Conservation (phyloP, 2,329 filamentous ascomycete genomes). For the Sarocladiaceae sp. region DNA sequence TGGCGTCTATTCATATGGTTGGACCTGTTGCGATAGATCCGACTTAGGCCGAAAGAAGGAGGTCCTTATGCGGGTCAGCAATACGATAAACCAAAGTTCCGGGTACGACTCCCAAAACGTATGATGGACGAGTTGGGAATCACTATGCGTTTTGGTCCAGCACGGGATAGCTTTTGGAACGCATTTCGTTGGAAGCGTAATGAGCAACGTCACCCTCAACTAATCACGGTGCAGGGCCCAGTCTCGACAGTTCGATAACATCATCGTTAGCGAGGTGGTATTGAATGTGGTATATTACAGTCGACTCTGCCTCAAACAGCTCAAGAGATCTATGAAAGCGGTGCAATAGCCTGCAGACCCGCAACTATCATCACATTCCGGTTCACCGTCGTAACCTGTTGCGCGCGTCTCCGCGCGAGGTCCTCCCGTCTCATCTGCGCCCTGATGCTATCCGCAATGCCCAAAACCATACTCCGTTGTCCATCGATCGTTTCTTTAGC, state of each 20-base stretch:
- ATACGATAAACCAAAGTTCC: background rate
- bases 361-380: too few relatives aligned
- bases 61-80: constrained; percentile 1
- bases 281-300: constrained; percentile 7
- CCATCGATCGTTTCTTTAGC: constrained; percentile 36
- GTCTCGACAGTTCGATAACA: too few relatives aligned
- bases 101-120: background rate
- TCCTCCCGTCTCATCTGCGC: background rate
- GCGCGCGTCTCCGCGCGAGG: background rate
- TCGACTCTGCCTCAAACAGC: constrained; percentile 1
- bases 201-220: too few relatives aligned
- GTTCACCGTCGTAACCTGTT: background rate
- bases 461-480: background rate
- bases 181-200: background rate
- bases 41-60: constrained; percentile 5
- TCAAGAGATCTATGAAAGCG: background rate
- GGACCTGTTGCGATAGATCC: too few relatives aligned
- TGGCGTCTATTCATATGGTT: too few relatives aligned
- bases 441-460: background rate
- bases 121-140: too few relatives aligned
- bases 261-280: background rate
- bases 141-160: background rate
- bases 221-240: too few relatives aligned
- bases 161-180: background rate
- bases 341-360: background rate